Evolutionary conservation across 2,329 filamentous ascomycete genomes (phyloP).

Genomic region (Huntiella abstrusa): DNA sequence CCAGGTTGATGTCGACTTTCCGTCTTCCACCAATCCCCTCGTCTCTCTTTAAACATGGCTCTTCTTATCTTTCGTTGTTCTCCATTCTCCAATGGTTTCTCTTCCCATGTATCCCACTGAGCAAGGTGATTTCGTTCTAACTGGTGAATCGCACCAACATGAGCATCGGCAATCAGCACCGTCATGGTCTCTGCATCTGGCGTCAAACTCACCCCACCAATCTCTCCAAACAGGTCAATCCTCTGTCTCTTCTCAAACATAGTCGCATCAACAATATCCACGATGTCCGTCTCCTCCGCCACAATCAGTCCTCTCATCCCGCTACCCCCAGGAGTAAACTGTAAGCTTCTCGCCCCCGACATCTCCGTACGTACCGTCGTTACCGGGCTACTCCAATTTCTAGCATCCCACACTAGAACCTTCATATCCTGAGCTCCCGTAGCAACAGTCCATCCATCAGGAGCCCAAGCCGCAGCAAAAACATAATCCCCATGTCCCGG

Average conservation of each 20-base stretch:
- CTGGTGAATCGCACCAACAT: slow-evolving; percentile 48
- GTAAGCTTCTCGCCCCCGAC: slow-evolving; percentile 48
- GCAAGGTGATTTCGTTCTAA: slow-evolving; percentile 28
- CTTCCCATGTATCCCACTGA: neutral
- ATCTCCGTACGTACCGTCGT: slow-evolving; percentile 43
- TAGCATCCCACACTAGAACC: slow-evolving; percentile 59
- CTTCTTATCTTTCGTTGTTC: neutral
- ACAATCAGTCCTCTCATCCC: slow-evolving; percentile 49
- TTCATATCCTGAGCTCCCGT: slow-evolving; percentile 60
- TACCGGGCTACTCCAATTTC: slow-evolving; percentile 41
- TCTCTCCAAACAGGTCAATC: slow-evolving; percentile 56
- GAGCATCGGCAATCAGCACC: slow-evolving; percentile 45
- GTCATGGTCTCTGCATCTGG: slow-evolving; percentile 50
- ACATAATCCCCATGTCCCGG: slow-evolving; percentile 49
- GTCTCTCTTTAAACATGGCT: neutral
- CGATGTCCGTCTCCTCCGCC: slow-evolving; percentile 56
- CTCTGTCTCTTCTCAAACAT: slow-evolving; percentile 47
- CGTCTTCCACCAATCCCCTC: neutral
- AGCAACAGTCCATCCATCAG: slow-evolving; percentile 56
- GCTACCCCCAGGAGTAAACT: slow-evolving; percentile 53
- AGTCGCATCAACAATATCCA: slow-evolving; percentile 51
- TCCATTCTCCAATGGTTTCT: no score
- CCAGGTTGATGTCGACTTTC: neutral
- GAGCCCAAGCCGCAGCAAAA: slow-evolving; percentile 65
- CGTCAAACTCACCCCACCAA: slow-evolving; percentile 48